A percentile compares a stretch with the other conserved stretches of the same genome.
These are phyloP conservation scores for Casuarina cunninghamiana DNA, from an alignment of 306 rosid genomes.

Conservation along the genomic window DNA sequence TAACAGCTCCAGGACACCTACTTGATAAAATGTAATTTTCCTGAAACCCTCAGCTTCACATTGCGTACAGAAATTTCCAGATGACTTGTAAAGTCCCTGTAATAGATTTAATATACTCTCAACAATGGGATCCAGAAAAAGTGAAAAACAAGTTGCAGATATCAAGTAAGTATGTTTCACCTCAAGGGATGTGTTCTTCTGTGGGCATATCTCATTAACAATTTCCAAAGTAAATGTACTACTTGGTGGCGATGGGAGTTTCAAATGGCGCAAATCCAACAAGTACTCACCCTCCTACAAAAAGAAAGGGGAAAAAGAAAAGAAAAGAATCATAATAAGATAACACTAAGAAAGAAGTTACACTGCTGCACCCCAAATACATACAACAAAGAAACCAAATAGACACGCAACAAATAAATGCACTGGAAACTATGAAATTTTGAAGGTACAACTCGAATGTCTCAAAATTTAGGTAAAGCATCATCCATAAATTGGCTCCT, in stretches of 20 bases:
- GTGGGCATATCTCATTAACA: constrained; percentile 70
- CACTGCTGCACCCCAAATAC: neutral
- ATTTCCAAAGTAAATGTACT: constrained; percentile 76
- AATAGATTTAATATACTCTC: constrained; percentile 33
- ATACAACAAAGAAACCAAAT: neutral
- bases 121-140: constrained; percentile 14
- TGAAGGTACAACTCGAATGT: neutral
- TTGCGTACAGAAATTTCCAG: constrained; percentile 97
- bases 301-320: constrained; percentile 11
- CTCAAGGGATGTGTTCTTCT: constrained; percentile 91
- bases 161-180: constrained; percentile 35
- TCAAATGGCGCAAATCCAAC: constrained; percentile 74
- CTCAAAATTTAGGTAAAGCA: neutral
- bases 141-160: constrained; percentile 2
- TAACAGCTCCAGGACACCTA: constrained; percentile 28
- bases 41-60: constrained; percentile 99
- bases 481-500: neutral
- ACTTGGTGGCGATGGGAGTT: constrained; percentile 64
- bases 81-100: constrained; percentile 90
- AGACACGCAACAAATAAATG: neutral
- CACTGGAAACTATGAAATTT: neutral
- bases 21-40: constrained; percentile 94
- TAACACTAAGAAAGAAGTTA: neutral
- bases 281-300: constrained; percentile 67
- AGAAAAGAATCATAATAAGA: constrained; percentile 9